Conservation (phyloP, 139 green algal species). For the Chlamydomonas schloesseri region DNA sequence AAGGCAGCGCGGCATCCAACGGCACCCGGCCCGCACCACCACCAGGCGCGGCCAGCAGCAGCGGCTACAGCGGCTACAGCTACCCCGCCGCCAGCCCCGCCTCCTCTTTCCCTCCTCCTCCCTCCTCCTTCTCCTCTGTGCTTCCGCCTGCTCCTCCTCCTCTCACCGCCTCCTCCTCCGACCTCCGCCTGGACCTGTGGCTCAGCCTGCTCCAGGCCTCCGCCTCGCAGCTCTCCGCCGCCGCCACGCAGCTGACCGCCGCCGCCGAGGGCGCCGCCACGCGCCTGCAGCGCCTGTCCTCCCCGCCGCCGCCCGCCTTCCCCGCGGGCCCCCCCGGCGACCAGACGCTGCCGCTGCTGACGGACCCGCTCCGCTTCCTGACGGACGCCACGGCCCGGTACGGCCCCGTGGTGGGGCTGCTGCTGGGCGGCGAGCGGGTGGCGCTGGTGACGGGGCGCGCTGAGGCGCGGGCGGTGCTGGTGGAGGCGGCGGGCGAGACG, state of each 20-base stretch:
- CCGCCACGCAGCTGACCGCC: background rate
- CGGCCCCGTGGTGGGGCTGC: slow-evolving; percentile 75
- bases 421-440: slow-evolving; percentile 84
- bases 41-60: no score
- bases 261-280: slow-evolving; percentile 12
- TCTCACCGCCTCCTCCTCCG: no score
- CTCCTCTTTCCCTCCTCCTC: background rate
- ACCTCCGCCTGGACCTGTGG: slow-evolving; percentile 31
- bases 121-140: background rate
- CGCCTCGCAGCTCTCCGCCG: slow-evolving; percentile 3
- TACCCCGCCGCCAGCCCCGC: no score
- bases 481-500: slow-evolving; percentile 28
- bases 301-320: slow-evolving; percentile 50
- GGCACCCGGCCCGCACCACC: no score
- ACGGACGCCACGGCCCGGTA: slow-evolving; percentile 44
- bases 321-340: slow-evolving; percentile 77
- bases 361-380: slow-evolving; percentile 79
- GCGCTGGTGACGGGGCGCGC: slow-evolving; percentile 75
- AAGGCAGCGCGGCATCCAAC: no score
- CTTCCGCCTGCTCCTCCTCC: background rate
- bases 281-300: slow-evolving; percentile 40
- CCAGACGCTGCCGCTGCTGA: slow-evolving; percentile 68
- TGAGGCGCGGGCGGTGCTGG: slow-evolving; percentile 25
- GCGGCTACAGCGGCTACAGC: background rate
- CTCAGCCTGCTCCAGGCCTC: slow-evolving; percentile 6